Evolutionary conservation across 2,329 filamentous ascomycete genomes (phyloP), one percentile per base, ranked within the genome.

Genomic region (Rhynchosporium graminicola): DNA sequence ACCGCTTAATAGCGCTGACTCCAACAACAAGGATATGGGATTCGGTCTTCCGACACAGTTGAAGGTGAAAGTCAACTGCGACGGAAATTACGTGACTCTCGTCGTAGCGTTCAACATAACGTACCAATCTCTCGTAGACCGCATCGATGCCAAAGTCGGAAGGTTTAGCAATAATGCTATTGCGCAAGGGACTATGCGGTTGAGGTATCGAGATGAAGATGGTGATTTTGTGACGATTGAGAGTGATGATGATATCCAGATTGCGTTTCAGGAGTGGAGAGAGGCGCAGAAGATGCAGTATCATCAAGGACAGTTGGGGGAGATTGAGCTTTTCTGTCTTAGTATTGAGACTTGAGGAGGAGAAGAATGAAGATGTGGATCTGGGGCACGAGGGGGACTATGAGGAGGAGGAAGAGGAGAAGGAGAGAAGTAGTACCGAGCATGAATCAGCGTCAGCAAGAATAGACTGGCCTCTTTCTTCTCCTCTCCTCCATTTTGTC

Each of bases 61-160:
- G 57, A 98, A 97, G 78, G 93, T 97, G 57, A 96, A 96, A 75
- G 92, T 99, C 62, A 94, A 94, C 73, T 96, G 91, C 73, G 91
- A 95, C 63, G 89, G 90, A 52, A 95, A 93, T 73, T 96, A 96
- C 69, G 89, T 97, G 63, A 97, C 94, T 0, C 83, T 99, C n/a
- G 94, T 99, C 10, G 96, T 97, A 47, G 90, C 92, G 38, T 96
- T 92, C 77, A 97, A 96, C 74, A 98, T 98, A 71, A 89, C 91
- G 46, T 98, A 96, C 77, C 91, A 95, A 68, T 95, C 91, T 29
- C 82, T 99, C 60, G 92, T 95, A 67, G 95, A 98, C 74, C 90
- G 95, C 10, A 97, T 99, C 70, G 95, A 99, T 73, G 92, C 92
- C 33, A 99, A 99, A 76, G 84, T 99, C 62, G 90, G 90, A 63